Evolutionary conservation across 1,284 basidiomycete genomes (phyloP).

Genomic region (Somion occarium): DNA sequence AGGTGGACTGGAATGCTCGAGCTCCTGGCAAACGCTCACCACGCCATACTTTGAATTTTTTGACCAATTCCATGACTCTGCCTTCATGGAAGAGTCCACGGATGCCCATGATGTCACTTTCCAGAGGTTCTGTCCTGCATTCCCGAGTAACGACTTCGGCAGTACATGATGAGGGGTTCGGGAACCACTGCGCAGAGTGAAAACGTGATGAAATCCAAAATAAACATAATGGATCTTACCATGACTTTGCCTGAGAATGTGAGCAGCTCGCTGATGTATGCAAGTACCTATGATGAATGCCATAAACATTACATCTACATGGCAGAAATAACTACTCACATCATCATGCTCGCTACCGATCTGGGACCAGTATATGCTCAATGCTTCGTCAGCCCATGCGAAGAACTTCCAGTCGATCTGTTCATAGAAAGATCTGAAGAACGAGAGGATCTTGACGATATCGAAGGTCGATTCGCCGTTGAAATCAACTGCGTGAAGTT

Average conservation of each 20-base stretch:
- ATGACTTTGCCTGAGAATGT: slow-evolving; percentile 73
- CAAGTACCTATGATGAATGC: slow-evolving; percentile 46
- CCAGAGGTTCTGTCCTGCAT: slow-evolving; percentile 51
- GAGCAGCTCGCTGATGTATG: slow-evolving; percentile 69
- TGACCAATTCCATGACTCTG: slow-evolving; percentile 56
- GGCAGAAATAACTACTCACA: slow-evolving; percentile 33
- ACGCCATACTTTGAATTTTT: slow-evolving; percentile 64
- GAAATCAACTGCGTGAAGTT: slow-evolving; percentile 64
- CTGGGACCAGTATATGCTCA: slow-evolving; percentile 67
- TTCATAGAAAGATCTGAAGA: slow-evolving; percentile 65
- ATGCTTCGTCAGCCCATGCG: slow-evolving; percentile 68
- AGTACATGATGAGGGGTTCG: slow-evolving; percentile 65
- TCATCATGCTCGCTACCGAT: slow-evolving; percentile 79
- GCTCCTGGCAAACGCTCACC: slow-evolving; percentile 66
- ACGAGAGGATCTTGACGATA: slow-evolving; percentile 53
- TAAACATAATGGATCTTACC: slow-evolving; percentile 34
- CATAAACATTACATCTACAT: too few relatives aligned
- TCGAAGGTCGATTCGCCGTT: slow-evolving; percentile 75
- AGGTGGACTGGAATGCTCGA: slow-evolving; percentile 75
- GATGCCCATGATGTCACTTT: slow-evolving; percentile 75
- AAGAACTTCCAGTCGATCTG: slow-evolving; percentile 76
- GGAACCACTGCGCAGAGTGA: slow-evolving; percentile 44
- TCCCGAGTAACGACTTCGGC: slow-evolving; percentile 71
- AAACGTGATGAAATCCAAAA: neutral
- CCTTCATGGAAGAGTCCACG: slow-evolving; percentile 60